Conservation (phyloP, 257 asterid genomes). For the Rubia yunnanensis region DNA sequence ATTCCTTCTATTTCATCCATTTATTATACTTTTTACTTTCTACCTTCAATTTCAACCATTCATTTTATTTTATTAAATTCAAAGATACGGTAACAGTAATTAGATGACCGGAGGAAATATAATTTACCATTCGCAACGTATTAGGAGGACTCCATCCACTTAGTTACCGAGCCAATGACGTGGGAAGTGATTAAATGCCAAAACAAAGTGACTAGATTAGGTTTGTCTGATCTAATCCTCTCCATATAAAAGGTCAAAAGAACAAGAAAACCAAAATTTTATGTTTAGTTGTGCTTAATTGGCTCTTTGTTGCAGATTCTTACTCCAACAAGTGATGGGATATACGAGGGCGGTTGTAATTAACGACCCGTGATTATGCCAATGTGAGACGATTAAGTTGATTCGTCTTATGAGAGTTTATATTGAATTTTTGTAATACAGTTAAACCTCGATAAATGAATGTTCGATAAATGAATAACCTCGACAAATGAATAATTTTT, state of each 20-base stretch:
- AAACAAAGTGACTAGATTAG: neutral
- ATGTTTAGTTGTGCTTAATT: neutral
- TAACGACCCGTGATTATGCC: constrained; percentile 6
- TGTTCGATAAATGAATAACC: too few relatives aligned
- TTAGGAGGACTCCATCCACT: neutral
- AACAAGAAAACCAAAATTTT: neutral
- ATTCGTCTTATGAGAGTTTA: too few relatives aligned
- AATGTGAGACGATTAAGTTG: neutral
- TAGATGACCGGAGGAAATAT: too few relatives aligned
- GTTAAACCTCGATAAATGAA: too few relatives aligned
- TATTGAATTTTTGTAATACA: too few relatives aligned
- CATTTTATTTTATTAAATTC: too few relatives aligned
- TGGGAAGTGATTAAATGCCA: neutral
- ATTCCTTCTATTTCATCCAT: too few relatives aligned
- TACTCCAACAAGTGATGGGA: neutral
- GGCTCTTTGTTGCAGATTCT: neutral
- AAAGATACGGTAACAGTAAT: too few relatives aligned
- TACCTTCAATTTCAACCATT: too few relatives aligned
- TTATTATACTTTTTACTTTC: too few relatives aligned
- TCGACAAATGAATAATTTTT: too few relatives aligned
- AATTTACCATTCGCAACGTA: neutral
- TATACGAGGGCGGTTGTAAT: neutral
- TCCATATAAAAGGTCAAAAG: neutral
- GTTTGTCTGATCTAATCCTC: neutral
- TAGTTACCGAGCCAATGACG: constrained; percentile 1